These are phyloP conservation scores for Gossypium arboreum DNA, from an alignment of 345 rosid species.

Conservation along the genomic window DNA sequence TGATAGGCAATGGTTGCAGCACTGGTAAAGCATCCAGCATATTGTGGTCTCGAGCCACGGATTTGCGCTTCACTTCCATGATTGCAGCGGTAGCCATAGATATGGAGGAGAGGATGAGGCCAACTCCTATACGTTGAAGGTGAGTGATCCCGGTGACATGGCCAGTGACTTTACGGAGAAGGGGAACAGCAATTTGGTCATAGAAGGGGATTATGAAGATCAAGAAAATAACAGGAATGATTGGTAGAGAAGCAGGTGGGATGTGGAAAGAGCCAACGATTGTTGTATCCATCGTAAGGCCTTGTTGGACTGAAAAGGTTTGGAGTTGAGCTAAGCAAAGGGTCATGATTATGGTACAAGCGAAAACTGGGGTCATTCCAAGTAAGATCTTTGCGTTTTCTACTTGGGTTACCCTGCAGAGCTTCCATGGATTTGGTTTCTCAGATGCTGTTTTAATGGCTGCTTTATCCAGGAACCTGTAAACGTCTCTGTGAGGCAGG, in stretches of 20 bases:
- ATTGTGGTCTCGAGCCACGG: slow-evolving; percentile 38
- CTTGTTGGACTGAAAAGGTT: slow-evolving; percentile 55
- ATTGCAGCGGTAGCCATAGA: slow-evolving; percentile 48
- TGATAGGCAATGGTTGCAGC: slow-evolving; percentile 45
- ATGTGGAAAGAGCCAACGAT: slow-evolving; percentile 34
- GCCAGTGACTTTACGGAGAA: slow-evolving; percentile 42
- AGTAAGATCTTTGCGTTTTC: slow-evolving; percentile 52
- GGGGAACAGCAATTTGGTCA: slow-evolving; percentile 41
- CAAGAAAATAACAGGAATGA: slow-evolving; percentile 41
- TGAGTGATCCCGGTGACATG: slow-evolving; percentile 44
- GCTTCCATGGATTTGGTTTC: slow-evolving; percentile 48
- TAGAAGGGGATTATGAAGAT: slow-evolving; percentile 40
- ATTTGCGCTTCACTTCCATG: slow-evolving; percentile 46
- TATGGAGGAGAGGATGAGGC: slow-evolving; percentile 39
- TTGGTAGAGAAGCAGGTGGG: slow-evolving; percentile 55
- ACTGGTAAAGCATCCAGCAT: slow-evolving; percentile 47
- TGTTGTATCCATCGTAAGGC: slow-evolving; percentile 43
- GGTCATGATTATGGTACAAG: slow-evolving; percentile 62
- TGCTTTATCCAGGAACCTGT: slow-evolving; percentile 59
- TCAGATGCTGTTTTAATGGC: slow-evolving; percentile 35
- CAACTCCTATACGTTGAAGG: slow-evolving; percentile 58
- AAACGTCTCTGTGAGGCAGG: slow-evolving; percentile 42
- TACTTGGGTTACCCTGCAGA: slow-evolving; percentile 59
- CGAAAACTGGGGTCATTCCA: slow-evolving; percentile 47
- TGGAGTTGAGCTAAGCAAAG: slow-evolving; percentile 51